phyloP scores from a whole-genome alignment of 805 yeast species.

The Huiozyma naganishii region DNA sequence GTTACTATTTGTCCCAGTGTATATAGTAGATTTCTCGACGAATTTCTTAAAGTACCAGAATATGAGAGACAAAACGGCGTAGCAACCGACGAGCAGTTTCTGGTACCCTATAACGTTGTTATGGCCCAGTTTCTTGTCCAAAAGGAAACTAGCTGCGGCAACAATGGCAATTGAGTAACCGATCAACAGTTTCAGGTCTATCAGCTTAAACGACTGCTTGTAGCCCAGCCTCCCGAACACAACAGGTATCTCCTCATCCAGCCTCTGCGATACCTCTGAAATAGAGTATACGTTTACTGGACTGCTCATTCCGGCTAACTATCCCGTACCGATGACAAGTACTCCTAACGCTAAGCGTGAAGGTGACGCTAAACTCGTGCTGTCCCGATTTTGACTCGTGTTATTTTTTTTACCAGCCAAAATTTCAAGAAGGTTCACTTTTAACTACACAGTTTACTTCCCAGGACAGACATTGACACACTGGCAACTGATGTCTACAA shows the following conservation, averaged over 20 bases:
- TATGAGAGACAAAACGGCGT: constrained; percentile 30
- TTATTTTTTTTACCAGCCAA: too few species aligned
- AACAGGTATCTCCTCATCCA: constrained; percentile 22
- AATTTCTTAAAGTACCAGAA: constrained; percentile 30
- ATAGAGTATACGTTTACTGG: constrained; percentile 26
- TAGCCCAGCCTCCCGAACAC: constrained; percentile 17
- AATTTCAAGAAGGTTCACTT: too few species aligned
- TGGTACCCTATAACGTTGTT: constrained; percentile 34
- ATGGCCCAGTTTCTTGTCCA: constrained; percentile 41
- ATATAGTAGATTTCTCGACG: constrained; percentile 34
- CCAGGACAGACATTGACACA: too few species aligned
- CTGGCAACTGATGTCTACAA: too few species aligned
- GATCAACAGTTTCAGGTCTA: constrained; percentile 39
- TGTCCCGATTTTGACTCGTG: too few species aligned
- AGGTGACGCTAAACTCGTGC: neutral
- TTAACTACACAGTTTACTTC: too few species aligned
- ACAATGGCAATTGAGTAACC: constrained; percentile 41
- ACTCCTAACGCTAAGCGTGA: neutral
- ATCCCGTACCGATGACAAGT: neutral
- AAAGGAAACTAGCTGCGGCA: constrained; percentile 38
- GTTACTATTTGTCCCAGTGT: constrained; percentile 31
- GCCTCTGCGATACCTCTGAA: constrained; percentile 22
- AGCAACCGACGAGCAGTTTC: constrained; percentile 30
- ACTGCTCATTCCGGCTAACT: constrained; percentile 14
- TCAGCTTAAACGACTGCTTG: constrained; percentile 13